Evolutionary conservation across 2,329 filamentous ascomycete genomes (phyloP).

Genomic region (Fusarium sarcochroum): DNA sequence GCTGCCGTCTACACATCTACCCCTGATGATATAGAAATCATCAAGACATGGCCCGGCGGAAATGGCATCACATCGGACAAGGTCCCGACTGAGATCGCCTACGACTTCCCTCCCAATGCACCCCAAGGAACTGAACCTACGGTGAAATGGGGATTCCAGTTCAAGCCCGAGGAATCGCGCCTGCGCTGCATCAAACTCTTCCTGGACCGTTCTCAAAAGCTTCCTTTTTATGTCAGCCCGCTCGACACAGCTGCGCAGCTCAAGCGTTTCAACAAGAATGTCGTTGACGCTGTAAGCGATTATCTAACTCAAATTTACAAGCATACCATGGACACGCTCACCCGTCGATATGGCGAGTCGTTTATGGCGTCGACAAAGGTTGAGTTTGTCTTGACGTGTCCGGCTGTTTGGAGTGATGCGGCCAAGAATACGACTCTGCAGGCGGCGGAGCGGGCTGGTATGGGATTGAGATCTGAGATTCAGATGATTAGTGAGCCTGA

Average conservation of each 20-base stretch:
- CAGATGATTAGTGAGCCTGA: slow-evolving; percentile 87
- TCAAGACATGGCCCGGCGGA: slow-evolving; percentile 87
- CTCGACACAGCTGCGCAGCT: slow-evolving; percentile 83
- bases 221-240: slow-evolving; percentile 84
- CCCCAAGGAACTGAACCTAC: slow-evolving; percentile 59
- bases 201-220: slow-evolving; percentile 83
- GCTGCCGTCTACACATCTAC: slow-evolving; percentile 81
- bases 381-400: slow-evolving; percentile 85
- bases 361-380: slow-evolving; percentile 84
- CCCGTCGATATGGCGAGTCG: slow-evolving; percentile 79
- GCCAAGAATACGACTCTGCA: slow-evolving; percentile 87
- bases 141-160: slow-evolving; percentile 86
- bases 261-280: slow-evolving; percentile 81
- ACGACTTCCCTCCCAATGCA: slow-evolving; percentile 58
- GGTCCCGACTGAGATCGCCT: slow-evolving; percentile 84
- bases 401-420: slow-evolving; percentile 86
- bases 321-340: slow-evolving; percentile 84
- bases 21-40: slow-evolving; percentile 85
- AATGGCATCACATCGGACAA: slow-evolving; percentile 92
- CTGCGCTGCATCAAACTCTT: slow-evolving; percentile 89
- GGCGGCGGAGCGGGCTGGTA: slow-evolving; percentile 83
- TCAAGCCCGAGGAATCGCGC: slow-evolving; percentile 81
- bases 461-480: slow-evolving; percentile 78
- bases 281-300: slow-evolving; percentile 83
- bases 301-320: slow-evolving; percentile 82